Percentiles rank a stretch among this genome's conserved stretches.
Conservation (phyloP, 164 flowering plant species). For the Warburgia ugandensis region DNA sequence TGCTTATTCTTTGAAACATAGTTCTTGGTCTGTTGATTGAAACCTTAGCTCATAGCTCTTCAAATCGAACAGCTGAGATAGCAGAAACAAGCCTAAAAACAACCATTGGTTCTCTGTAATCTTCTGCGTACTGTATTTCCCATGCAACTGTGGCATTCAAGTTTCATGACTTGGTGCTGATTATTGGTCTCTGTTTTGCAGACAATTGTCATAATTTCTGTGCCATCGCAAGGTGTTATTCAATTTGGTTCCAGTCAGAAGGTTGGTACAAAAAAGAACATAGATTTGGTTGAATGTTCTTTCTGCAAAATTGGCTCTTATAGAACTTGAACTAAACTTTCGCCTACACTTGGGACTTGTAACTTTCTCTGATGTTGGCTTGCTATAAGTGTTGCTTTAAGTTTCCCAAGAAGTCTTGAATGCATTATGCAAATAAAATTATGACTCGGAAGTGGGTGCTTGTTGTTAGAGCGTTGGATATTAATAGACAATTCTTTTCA, state of each 20-base stretch:
- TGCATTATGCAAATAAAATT: too few relatives aligned
- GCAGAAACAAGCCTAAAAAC: not conserved
- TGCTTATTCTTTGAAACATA: not conserved
- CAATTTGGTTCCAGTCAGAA: conserved; percentile 74
- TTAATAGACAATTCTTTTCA: too few relatives aligned
- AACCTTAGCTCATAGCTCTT: not conserved
- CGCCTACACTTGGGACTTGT: too few relatives aligned
- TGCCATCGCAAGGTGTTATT: conserved; percentile 54
- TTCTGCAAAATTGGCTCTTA: not conserved
- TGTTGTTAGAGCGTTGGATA: too few relatives aligned
- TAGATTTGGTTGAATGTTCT: not conserved
- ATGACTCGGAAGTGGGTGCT: too few relatives aligned
- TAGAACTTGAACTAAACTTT: not conserved
- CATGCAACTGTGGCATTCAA: conserved; percentile 1
- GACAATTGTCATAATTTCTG: conserved; percentile 66
- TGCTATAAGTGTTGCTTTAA: too few relatives aligned
- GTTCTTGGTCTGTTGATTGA: not conserved
- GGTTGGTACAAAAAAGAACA: conserved; percentile 35
- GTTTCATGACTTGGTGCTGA: conserved; percentile 2
- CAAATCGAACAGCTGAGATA: not conserved
- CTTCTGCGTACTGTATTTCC: not conserved
- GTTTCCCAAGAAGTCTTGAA: too few relatives aligned
- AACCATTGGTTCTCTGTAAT: not conserved
- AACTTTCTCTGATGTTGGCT: too few relatives aligned
- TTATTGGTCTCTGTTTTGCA: conserved; percentile 31